These are phyloP conservation scores for Silene latifolia DNA, from an alignment of 148 eudicot genomes.

Conservation along the genomic window DNA sequence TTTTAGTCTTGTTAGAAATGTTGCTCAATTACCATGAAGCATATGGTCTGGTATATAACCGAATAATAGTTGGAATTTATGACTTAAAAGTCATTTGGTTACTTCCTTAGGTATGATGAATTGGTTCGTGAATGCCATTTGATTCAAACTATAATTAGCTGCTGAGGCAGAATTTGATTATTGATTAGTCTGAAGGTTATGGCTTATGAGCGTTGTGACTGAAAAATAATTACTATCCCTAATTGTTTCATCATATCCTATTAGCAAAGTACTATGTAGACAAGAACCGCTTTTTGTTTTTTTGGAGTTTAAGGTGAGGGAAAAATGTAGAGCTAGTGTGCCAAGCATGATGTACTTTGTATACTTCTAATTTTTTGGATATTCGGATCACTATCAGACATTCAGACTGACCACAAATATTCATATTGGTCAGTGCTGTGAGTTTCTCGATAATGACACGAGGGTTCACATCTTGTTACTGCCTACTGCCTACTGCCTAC, in stretches of 20 bases:
- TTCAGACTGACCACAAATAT: not conserved
- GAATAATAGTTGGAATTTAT: not conserved
- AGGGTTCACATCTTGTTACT: no score
- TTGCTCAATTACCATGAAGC: not conserved
- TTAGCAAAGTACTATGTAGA: not conserved
- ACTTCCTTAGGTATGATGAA: not conserved
- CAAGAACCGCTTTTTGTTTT: constrained; percentile 23
- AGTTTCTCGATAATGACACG: no score
- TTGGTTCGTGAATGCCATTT: not conserved
- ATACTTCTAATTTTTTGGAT: not conserved
- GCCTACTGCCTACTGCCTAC: no score
- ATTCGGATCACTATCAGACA: not conserved
- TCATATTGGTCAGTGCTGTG: no score
- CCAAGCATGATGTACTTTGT: not conserved
- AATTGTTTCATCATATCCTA: not conserved
- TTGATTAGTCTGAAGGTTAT: not conserved
- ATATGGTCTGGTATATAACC: not conserved
- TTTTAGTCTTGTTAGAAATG: not conserved
- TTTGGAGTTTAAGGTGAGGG: not conserved
- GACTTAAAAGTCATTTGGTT: not conserved
- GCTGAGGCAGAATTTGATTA: not conserved
- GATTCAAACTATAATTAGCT: not conserved
- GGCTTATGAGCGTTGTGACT: not conserved
- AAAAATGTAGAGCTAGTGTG: not conserved
- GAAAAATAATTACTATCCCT: not conserved